phyloP scores from a whole-genome alignment of 208 protist genomes.

The Trypanosoma caninum region DNA sequence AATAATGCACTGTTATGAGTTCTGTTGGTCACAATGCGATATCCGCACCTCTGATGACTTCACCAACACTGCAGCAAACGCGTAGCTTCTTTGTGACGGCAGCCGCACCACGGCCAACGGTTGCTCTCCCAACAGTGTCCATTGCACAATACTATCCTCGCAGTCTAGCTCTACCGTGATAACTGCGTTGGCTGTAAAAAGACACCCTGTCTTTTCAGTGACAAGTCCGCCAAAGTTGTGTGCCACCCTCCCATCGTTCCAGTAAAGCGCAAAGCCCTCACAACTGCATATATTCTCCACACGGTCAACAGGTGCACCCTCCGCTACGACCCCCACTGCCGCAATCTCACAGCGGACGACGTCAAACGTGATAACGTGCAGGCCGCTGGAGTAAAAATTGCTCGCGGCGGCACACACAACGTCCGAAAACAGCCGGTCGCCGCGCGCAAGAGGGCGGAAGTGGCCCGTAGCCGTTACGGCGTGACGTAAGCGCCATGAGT shows the following conservation, averaged over 20 bases:
- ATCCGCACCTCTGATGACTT: constrained; percentile 58
- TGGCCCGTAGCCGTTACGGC: constrained; percentile 16
- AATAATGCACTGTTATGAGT: constrained; percentile 1
- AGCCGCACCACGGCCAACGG: constrained; percentile 55
- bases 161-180: constrained; percentile 53
- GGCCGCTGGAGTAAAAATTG: constrained; percentile 29
- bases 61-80: constrained; percentile 46
- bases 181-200: constrained; percentile 26
- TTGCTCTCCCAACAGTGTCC: constrained; percentile 43
- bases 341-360: constrained; percentile 49
- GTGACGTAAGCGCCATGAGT: constrained; percentile 37
- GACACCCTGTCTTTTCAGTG: constrained; percentile 33
- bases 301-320: background rate
- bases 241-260: constrained; percentile 60
- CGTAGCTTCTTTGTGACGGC: constrained; percentile 31
- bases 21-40: too few relatives aligned
- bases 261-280: constrained; percentile 48
- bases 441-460: constrained; percentile 34
- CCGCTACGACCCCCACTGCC: constrained; percentile 41
- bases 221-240: constrained; percentile 35
- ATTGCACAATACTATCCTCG: constrained; percentile 46
- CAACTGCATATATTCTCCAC: constrained; percentile 7
- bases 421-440: constrained; percentile 40
- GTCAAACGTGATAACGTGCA: constrained; percentile 48
- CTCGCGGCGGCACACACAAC: constrained; percentile 45